Base-by-base conservation (phyloP, 345 rosid species). In the Salix suchowensis region DNA sequence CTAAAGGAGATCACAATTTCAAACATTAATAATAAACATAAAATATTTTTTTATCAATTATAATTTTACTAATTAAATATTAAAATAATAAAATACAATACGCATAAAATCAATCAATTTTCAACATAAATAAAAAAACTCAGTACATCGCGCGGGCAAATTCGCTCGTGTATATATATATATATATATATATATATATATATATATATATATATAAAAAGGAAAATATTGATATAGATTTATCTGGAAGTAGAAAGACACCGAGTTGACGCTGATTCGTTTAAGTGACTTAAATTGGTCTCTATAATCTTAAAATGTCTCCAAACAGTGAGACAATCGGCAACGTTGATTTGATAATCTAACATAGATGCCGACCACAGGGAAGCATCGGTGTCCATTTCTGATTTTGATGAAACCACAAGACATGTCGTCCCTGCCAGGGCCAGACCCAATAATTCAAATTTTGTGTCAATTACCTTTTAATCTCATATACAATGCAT, bases 361-460 rank as follows among this genome's bases (percentile, higher is more conserved):
- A 73, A 44, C 65, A 73, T 30, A 65, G 54, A 69, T 0, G 37
- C 23, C 26, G 82, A 82, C 86, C 84, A 74, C 76, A 82, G 67
- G 42, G 28, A 21, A 62, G 18, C 21, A 26, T 77, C 62, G 13
- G 46, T 74, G 87, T 84, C 86, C n/a, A 79, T 80, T 69, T 65
- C 40, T 70, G 71, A 71, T 71, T 65, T 68, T 34, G 62, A 77
- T 42, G 55, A 71, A 39, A 58, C 34, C 55, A 11, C 2, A 15
- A 65, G 28, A 52, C 80, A 66, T 82, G 82, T 74, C 68, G 82
- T 74, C 68, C 44, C 68, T 58, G 76, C 82, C 82, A 10, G 23
- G 8, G 62, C 65, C 40, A 65, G 66, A 68, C 77, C 73, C 78
- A 76, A 81, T 82, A 76, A 84, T 86, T 75, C 71, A 78, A 36